These are phyloP conservation scores for Hymenoscyphus repandus DNA, from an alignment of 2,329 filamentous ascomycete species.

Conservation along the genomic window DNA sequence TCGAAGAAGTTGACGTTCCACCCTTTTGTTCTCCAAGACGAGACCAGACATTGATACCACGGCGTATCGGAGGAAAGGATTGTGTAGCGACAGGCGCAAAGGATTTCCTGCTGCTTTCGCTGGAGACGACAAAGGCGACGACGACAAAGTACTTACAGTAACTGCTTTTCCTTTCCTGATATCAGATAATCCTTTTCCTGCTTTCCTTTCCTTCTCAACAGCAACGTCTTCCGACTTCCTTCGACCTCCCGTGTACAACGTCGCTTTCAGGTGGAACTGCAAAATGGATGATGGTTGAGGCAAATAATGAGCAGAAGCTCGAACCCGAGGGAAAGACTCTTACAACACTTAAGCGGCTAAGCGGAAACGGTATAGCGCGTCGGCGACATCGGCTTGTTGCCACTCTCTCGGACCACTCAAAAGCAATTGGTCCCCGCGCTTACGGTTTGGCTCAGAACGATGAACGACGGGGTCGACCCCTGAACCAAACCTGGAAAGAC, in stretches of 20 bases:
- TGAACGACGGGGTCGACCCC: too few species aligned
- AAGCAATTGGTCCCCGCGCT: too few species aligned
- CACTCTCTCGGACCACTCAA: too few species aligned
- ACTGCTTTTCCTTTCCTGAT: slow-evolving; percentile 6
- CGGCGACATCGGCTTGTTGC: too few species aligned
- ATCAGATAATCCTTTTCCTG: slow-evolving; percentile 7
- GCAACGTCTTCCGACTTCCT: slow-evolving; percentile 28
- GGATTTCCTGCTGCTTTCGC: not conserved
- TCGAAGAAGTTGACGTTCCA: not conserved
- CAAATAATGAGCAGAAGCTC: slow-evolving; percentile 4
- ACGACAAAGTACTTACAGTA: slow-evolving; percentile 12
- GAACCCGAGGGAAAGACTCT: too few species aligned
- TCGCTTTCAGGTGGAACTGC: slow-evolving; percentile 16
- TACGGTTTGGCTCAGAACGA: too few species aligned
- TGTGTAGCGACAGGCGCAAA: not conserved
- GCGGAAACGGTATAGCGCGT: too few species aligned
- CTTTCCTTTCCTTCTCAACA: slow-evolving; percentile 25
- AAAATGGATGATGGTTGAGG: slow-evolving; percentile 20
- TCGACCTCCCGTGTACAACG: slow-evolving; percentile 29
- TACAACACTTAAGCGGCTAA: too few species aligned
- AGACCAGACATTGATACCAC: too few species aligned
- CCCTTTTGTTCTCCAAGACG: not conserved
- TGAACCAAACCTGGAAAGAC: too few species aligned
- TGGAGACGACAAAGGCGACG: not conserved
- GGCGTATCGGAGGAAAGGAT: not conserved